Evolutionary conservation across 2,329 filamentous ascomycete species (phyloP), one percentile per base, ranked within the genome.

Genomic region (Colletotrichum orchidophilum): DNA sequence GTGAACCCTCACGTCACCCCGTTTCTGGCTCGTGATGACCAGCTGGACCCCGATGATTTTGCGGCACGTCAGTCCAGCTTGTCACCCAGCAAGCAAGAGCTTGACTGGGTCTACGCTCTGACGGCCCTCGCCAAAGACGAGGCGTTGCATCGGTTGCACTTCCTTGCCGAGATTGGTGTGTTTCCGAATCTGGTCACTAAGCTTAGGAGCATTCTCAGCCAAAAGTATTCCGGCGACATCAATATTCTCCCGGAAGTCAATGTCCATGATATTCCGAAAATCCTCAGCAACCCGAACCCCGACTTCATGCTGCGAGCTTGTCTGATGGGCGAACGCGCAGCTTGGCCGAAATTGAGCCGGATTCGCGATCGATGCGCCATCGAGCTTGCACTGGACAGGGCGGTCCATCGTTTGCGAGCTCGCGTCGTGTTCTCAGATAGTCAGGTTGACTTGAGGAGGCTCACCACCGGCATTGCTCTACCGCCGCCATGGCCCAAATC

Each of bases 1-100:
- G 95, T 98, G 61, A 98, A 98, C 76, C 96, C 96, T 0, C 96
- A 98, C 76, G 94, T 98, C 9, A 90, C 97, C 0, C 94, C 94
- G 0, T 97, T 98, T 76, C 83, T 98, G 18, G 86, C 89, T 18
- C 93, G 91, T 74, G 93, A 97, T 69, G 93, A 94, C 72, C 86
- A 87, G 29, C 80, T 88, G 1, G 81, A 82, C 7, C 83, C 85
- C 3, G 75, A 79, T 0, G 66, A 74, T 39, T 75, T 75, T 5
- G 77, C 79, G 5, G 77, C 1, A 76, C 70, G 66, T 46, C 55
- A 29, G 31, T 57, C 60, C 9, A 54, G 35, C 15, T 18, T 58
- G 18, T 35, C 63, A 29, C 27, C 80, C 3, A 78, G 82, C 27
- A 78, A 79, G 52, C 81, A 86, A 11, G 83, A 87, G 18, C 79